Evolutionary conservation across 2,329 filamentous ascomycete species (phyloP).

Genomic region (Ophiostoma piceae): DNA sequence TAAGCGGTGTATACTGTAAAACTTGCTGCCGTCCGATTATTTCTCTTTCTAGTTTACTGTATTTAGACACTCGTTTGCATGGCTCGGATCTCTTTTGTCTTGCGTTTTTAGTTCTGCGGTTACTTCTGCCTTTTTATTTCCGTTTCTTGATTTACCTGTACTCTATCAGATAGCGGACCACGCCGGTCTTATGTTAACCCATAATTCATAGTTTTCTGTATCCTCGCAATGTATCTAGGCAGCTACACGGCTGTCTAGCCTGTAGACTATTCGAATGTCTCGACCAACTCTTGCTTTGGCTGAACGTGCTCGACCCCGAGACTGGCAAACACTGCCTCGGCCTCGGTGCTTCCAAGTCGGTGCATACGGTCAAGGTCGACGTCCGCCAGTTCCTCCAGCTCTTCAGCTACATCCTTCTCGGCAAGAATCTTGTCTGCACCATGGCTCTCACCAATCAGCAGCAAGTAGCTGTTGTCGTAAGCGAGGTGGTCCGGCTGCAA

Average conservation of each 20-base stretch:
- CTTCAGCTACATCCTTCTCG: conserved; percentile 31
- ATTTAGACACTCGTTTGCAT: conserved; percentile 2
- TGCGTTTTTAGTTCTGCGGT: background rate
- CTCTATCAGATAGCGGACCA: background rate
- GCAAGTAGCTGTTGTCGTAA: conserved; percentile 67
- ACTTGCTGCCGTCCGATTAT: background rate
- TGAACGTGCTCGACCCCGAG: conserved; percentile 36
- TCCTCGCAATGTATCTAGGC: background rate
- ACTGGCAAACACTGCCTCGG: conserved; percentile 44
- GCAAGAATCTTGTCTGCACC: conserved; percentile 60
- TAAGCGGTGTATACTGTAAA: background rate
- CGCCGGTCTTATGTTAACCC: background rate
- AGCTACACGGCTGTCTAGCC: background rate
- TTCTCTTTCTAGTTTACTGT: background rate
- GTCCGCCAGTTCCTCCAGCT: conserved; percentile 67
- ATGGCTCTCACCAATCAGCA: conserved; percentile 68
- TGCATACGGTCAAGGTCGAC: conserved; percentile 66
- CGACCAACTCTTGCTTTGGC: conserved; percentile 13
- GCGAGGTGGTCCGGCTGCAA: conserved; percentile 68
- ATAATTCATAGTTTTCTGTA: background rate
- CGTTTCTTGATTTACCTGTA: background rate
- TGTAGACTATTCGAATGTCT: conserved; percentile 17
- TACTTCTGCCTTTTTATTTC: background rate
- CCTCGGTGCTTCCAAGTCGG: conserved; percentile 43
- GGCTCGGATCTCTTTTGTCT: conserved; percentile 2